These are phyloP conservation scores for Aquanectria penicillioides DNA, from an alignment of 2,329 filamentous ascomycete genomes.

Conservation along the genomic window DNA sequence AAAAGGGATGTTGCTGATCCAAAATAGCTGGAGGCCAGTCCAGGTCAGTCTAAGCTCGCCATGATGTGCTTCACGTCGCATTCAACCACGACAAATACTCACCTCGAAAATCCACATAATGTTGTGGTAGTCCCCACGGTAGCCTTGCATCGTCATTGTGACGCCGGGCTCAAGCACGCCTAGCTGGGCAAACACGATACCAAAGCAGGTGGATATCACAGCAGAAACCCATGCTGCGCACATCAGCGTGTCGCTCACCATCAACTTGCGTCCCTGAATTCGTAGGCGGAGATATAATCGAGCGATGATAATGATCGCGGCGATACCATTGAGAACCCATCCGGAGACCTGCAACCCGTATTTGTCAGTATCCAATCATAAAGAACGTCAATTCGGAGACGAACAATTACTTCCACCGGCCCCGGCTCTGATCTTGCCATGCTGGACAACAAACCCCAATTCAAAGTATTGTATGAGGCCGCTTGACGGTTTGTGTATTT, in stretches of 20 bases:
- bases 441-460: too few relatives aligned
- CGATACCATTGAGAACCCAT: background rate
- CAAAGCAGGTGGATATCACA: background rate
- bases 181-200: background rate
- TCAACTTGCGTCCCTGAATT: background rate
- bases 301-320: background rate
- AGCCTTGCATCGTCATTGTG: background rate
- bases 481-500: too few relatives aligned
- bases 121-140: background rate
- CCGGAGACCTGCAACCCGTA: background rate
- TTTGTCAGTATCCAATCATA: background rate
- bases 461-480: too few relatives aligned
- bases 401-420: background rate
- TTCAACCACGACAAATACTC: background rate
- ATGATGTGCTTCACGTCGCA: background rate
- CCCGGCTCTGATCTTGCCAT: background rate
- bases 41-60: background rate
- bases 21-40: conserved; percentile 19
- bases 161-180: background rate
- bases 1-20: conserved; percentile 24
- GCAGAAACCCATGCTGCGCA: background rate
- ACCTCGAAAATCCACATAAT: background rate
- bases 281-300: background rate
- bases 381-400: background rate
- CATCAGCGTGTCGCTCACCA: background rate